Evolutionary conservation across 2,329 filamentous ascomycete species (phyloP), one percentile per base, ranked within the genome.

Genomic region (Fusarium pininemorale): DNA sequence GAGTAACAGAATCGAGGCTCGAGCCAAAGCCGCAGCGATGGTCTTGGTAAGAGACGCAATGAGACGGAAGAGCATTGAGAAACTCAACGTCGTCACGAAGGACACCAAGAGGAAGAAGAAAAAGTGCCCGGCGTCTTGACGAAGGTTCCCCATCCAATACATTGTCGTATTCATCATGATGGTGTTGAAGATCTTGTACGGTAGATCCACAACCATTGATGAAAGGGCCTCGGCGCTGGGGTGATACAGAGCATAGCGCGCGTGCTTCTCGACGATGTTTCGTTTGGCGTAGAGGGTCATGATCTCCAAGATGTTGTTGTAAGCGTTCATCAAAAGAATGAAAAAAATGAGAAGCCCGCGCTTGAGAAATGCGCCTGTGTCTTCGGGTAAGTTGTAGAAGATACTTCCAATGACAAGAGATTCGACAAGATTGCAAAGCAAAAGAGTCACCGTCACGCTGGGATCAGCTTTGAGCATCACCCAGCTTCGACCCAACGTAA

Each of bases 101-200:
- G 84, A 83, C n/a, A 88, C 79, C 4, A 88, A 70, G 4, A 84
- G 78, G 71, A 85, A 88, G 72, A 83, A 86, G 77, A 87, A 87
- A 77, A 87, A 88, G 7, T 82, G 79, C 0, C 83, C 84, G 0
- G 91, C 68, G 86, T 87, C 57, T 89, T 82, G 81, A 91, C 88
- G 22, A 88, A 93, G 9, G 87, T 90, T 88, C 0, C 88, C 88
- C 88, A 93, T 88, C 79, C 92, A 92, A 81, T 93, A 93, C 5
- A 93, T 80, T 1, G 87, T 70, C 0, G 68, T 68, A 15, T 77
- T 79, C 60, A 78, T 69, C 54, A 93, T 81, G 10, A 88, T 70
- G 1, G 67, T 56, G n/a, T 78, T 78, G 24, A 76, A 68, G 28
- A 76, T 65, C 63, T 79, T 79, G 55, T 75, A 77, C 1, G 77